Evolutionary conservation across 805 yeast genomes (phyloP).

Genomic region (Maudiozyma serrabonitensis): DNA sequence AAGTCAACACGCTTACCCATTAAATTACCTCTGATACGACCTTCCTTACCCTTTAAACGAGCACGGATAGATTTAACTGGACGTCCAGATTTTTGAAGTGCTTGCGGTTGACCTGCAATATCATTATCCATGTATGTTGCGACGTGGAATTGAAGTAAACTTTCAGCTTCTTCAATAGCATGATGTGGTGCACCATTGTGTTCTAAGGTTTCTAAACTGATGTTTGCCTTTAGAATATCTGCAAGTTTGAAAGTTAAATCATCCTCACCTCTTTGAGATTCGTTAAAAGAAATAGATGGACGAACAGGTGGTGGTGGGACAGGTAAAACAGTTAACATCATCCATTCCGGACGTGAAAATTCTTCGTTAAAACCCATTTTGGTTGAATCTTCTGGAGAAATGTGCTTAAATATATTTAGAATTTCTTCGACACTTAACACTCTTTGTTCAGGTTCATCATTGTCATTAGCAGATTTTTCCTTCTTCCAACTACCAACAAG

Average conservation of each 20-base stretch:
- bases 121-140: slow-evolving; percentile 99
- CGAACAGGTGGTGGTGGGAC: slow-evolving; percentile 99
- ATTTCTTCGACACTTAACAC: slow-evolving; percentile 82
- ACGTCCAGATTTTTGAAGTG: slow-evolving; percentile 95
- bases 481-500: slow-evolving; percentile 98
- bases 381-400: slow-evolving; percentile 70
- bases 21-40: slow-evolving; percentile 94
- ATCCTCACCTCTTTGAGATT: slow-evolving; percentile 97
- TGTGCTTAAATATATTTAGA: slow-evolving; percentile 83
- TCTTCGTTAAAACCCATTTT: slow-evolving; percentile 88
- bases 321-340: slow-evolving; percentile 92
- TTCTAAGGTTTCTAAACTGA: slow-evolving; percentile 92
- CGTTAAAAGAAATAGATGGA: slow-evolving; percentile 96
- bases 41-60: slow-evolving; percentile 99
- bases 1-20: slow-evolving; percentile 99
- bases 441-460: slow-evolving; percentile 85
- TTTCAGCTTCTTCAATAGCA: slow-evolving; percentile 92
- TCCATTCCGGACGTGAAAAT: slow-evolving; percentile 98
- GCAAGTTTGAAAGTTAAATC: slow-evolving; percentile 96
- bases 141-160: slow-evolving; percentile 90
- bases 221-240: slow-evolving; percentile 92
- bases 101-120: slow-evolving; percentile 99
- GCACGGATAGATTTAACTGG: slow-evolving; percentile 98
- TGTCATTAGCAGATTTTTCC: slow-evolving; percentile 66
- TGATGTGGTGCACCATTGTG: slow-evolving; percentile 99